Percentiles rank a stretch among this genome's conserved stretches.
Conservation (phyloP, 306 rosid species). For the Fragaria nilgerrensis region DNA sequence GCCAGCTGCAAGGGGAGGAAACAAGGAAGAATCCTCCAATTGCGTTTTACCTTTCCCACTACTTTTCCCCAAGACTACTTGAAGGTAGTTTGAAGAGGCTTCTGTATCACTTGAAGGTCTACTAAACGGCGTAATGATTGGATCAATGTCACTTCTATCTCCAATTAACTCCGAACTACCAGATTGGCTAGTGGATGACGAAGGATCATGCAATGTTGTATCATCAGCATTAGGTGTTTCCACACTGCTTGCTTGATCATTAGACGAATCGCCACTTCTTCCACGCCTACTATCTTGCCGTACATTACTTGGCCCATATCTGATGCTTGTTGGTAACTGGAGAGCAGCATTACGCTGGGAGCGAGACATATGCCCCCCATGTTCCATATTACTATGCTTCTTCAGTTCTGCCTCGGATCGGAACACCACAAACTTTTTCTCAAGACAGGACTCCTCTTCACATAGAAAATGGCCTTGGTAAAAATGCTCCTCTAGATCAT, state of each 20-base stretch:
- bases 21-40: constrained; percentile 60
- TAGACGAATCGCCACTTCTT: neutral
- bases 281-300: neutral
- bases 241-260: constrained; percentile 69
- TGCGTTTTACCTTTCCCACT: constrained; percentile 34
- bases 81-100: constrained; percentile 56
- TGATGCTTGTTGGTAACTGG: constrained; percentile 88
- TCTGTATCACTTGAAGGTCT: constrained; percentile 47
- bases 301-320: constrained; percentile 53
- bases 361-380: constrained; percentile 92
- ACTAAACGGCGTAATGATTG: constrained; percentile 47
- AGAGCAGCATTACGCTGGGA: constrained; percentile 92
- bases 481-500: constrained; percentile 87
- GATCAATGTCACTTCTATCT: constrained; percentile 46
- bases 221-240: constrained; percentile 58
- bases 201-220: constrained; percentile 29
- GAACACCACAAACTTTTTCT: constrained; percentile 83
- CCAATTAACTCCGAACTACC: constrained; percentile 29
- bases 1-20: constrained; percentile 64
- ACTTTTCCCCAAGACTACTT: constrained; percentile 64
- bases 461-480: constrained; percentile 80
- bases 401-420: constrained; percentile 79
- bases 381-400: constrained; percentile 80
- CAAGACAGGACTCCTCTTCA: constrained; percentile 91
- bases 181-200: constrained; percentile 40